Base-by-base conservation (phyloP, 768 basidiomycete species). In the Hygrocybe coccinea region DNA sequence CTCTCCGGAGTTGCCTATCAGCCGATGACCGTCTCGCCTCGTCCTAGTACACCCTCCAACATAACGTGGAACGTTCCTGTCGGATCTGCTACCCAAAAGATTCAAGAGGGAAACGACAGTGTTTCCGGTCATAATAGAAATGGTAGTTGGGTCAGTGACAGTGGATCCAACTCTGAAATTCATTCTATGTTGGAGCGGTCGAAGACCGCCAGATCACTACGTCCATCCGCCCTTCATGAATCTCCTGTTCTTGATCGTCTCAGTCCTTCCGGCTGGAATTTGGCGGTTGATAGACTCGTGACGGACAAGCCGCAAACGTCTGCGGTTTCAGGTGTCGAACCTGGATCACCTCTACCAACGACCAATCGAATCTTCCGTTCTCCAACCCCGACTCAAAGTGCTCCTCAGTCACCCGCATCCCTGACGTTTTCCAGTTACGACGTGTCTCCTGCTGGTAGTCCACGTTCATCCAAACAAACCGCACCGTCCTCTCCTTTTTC, bases 21-120 rank as follows among this genome's bases (percentile, higher is more conserved):
- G 67, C 77, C 83, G 5, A 74, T 86, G 72, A 62, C 78, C 6
- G 76, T 80, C 21, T 76, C 83, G 44, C 87, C 89, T 24, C 81
- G 84, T 29, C 85, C 85, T 33, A 69, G 72, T 25, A 81, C 80
- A 9, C 89, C 89, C 35, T 90, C 89, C 1, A 88, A 86, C 65
- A 78, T 89, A 51, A 80, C 82, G n/a, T 90, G 88, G 88, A 81
- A 76, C 51, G 55, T 73, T 21, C 70, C 37, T 15, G 2, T 35
- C 21, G 52, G 24, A 14, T 12, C 74, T 15, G 45, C 64, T 29
- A 69, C 65, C 47, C 64, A 69, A 6, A 46, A 64, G 19, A 59
- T 66, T 62, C 67, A 71, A 57, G 53, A 52, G 60, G 71, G 57
- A 63, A 62, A 60, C 49, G 66, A 58, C 59, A 67, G 51, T 65